A percentile compares a stretch with the other conserved stretches of the same genome.
Conservation (phyloP, 225 moss, liverwort and hornwort species). For the Takakia lepidozioides region DNA sequence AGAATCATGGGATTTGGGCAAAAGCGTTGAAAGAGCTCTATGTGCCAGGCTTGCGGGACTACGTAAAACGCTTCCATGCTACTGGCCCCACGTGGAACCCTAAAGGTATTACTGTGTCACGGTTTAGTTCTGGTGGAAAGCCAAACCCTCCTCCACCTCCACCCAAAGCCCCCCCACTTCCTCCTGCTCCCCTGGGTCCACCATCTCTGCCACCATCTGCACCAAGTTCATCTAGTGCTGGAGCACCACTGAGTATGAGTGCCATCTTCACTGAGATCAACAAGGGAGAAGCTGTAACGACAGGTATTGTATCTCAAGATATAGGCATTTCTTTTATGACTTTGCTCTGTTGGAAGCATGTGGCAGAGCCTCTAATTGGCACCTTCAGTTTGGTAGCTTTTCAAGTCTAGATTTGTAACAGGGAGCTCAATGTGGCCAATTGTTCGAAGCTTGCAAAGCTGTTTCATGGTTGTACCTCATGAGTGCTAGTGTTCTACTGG, state of each 20-base stretch:
- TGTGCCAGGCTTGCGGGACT: constrained; percentile 74
- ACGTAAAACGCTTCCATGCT: constrained; percentile 72
- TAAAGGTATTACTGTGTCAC: constrained; percentile 58
- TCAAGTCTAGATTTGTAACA: too few relatives aligned
- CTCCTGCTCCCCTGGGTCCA: constrained; percentile 48
- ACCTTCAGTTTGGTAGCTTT: too few relatives aligned
- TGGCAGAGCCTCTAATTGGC: too few relatives aligned
- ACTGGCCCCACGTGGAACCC: constrained; percentile 88
- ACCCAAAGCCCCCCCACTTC: constrained; percentile 31
- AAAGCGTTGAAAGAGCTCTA: constrained; percentile 83
- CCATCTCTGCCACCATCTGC: constrained; percentile 39
- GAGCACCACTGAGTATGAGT: constrained; percentile 65
- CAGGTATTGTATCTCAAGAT: too few relatives aligned
- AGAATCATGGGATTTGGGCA: constrained; percentile 92
- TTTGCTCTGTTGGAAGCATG: too few relatives aligned
- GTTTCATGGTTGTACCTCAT: too few relatives aligned
- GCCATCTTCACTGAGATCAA: constrained; percentile 85
- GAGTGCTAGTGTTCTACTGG: too few relatives aligned
- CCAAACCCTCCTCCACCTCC: constrained; percentile 31
- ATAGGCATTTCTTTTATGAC: too few relatives aligned
- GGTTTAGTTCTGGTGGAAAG: too few relatives aligned
- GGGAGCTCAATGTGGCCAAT: too few relatives aligned
- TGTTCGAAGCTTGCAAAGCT: too few relatives aligned
- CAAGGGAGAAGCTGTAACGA: constrained; percentile 74
- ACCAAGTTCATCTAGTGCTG: constrained; percentile 46